Percentiles rank a stretch among this genome's conserved stretches.
These are phyloP conservation scores for Candida multigemmis DNA, from an alignment of 805 yeast genomes.

Conservation along the genomic window DNA sequence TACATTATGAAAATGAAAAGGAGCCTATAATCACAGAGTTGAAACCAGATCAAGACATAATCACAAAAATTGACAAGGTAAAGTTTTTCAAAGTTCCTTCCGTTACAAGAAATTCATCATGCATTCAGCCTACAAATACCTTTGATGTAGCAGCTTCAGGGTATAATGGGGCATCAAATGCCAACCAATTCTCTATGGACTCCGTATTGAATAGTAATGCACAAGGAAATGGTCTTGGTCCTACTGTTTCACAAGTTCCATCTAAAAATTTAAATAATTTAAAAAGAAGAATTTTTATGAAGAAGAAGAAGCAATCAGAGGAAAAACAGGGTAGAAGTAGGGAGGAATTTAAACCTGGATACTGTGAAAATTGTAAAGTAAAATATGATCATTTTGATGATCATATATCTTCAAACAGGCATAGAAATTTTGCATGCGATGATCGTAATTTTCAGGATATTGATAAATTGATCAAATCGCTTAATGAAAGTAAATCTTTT, in stretches of 20 bases:
- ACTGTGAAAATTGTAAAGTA: constrained; percentile 89
- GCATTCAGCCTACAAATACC: constrained; percentile 20
- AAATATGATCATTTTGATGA: constrained; percentile 73
- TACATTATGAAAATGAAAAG: constrained; percentile 3
- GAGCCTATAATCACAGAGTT: constrained; percentile 5
- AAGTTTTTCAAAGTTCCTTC: constrained; percentile 4
- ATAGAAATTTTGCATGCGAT: constrained; percentile 68
- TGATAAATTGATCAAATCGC: constrained; percentile 56
- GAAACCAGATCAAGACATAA: constrained; percentile 5
- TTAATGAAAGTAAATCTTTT: constrained; percentile 32
- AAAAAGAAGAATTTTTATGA: constrained; percentile 36
- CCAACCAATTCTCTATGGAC: constrained; percentile 31
- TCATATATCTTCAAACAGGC: constrained; percentile 63
- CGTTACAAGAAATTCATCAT: constrained; percentile 24
- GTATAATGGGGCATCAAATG: constrained; percentile 35
- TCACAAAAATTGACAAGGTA: neutral
- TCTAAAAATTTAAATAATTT: constrained; percentile 42
- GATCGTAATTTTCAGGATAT: constrained; percentile 66
- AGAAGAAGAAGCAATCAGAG: constrained; percentile 21
- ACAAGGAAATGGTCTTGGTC: constrained; percentile 51
- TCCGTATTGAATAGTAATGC: constrained; percentile 27
- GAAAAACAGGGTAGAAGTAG: constrained; percentile 8
- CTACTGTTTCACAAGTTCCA: constrained; percentile 47
- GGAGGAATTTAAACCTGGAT: constrained; percentile 50
- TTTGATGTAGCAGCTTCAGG: constrained; percentile 37